These are phyloP conservation scores for Penicillium freii DNA, from an alignment of 2,329 filamentous ascomycete species.

Conservation along the genomic window DNA sequence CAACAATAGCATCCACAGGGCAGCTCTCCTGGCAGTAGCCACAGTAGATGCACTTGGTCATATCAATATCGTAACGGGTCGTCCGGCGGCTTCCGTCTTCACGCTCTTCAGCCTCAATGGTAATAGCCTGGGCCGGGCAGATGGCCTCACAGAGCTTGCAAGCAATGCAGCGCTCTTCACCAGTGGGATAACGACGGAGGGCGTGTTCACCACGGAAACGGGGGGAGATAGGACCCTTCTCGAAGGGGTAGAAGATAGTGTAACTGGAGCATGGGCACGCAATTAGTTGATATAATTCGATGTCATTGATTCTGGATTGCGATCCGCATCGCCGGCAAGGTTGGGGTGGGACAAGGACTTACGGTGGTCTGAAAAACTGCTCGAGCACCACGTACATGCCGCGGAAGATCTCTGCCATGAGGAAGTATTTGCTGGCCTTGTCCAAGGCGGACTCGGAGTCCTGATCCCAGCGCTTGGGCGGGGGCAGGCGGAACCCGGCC, in stretches of 20 bases:
- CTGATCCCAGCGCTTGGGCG: slow-evolving; percentile 75
- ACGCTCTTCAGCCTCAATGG: slow-evolving; percentile 97
- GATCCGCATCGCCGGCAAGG: slow-evolving; percentile 1
- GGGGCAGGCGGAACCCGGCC: slow-evolving; percentile 73
- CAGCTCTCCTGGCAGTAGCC: slow-evolving; percentile 99
- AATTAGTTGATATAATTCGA: slow-evolving; percentile 7
- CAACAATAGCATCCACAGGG: slow-evolving; percentile 91
- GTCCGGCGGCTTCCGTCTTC: slow-evolving; percentile 93
- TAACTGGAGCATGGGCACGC: slow-evolving; percentile 59
- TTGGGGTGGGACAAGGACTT: slow-evolving; percentile 50
- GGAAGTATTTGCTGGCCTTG: slow-evolving; percentile 87
- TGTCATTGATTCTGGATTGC: slow-evolving; percentile 9
- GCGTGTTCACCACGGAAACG: slow-evolving; percentile 98
- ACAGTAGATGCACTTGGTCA: slow-evolving; percentile 99
- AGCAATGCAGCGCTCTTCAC: slow-evolving; percentile 98
- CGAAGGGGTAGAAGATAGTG: slow-evolving; percentile 98
- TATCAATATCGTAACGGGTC: slow-evolving; percentile 98
- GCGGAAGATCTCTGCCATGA: slow-evolving; percentile 90
- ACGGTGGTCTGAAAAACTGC: slow-evolving; percentile 98
- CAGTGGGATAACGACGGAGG: slow-evolving; percentile 90
- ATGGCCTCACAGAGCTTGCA: slow-evolving; percentile 99
- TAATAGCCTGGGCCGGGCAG: slow-evolving; percentile 97
- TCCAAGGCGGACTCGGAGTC: slow-evolving; percentile 74
- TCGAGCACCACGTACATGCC: slow-evolving; percentile 98
- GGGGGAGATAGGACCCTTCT: slow-evolving; percentile 97